A percentile compares a stretch with the other conserved stretches of the same genome.
Conservation (phyloP, 768 basidiomycete species). For the Dioszegia aurantiaca region DNA sequence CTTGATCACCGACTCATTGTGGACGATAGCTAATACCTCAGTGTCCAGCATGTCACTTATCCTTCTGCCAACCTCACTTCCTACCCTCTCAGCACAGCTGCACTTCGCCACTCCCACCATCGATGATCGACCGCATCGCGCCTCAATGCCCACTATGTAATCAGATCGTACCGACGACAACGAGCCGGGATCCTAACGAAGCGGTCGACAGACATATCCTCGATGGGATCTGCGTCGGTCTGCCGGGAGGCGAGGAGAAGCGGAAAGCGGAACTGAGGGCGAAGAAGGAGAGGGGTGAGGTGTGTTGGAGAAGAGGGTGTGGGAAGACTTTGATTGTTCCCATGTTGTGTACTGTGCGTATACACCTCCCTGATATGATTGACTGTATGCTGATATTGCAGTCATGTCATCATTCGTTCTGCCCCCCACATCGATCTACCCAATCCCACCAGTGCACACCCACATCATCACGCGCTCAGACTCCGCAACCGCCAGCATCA, state of each 20-base stretch:
- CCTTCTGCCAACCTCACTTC: slow-evolving; percentile 51
- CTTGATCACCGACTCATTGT: not conserved
- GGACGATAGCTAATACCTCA: slow-evolving; percentile 16
- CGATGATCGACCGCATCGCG: slow-evolving; percentile 45
- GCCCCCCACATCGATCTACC: slow-evolving; percentile 48
- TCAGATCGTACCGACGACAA: slow-evolving; percentile 31
- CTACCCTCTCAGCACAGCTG: slow-evolving; percentile 47
- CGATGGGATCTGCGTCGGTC: slow-evolving; percentile 36
- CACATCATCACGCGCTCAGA: slow-evolving; percentile 15
- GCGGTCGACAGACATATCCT: slow-evolving; percentile 45
- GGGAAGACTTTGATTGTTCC: slow-evolving; percentile 45
- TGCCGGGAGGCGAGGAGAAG: slow-evolving; percentile 41
- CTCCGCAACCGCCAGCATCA: slow-evolving; percentile 23
- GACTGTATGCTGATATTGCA: not conserved
- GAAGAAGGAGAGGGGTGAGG: slow-evolving; percentile 45
- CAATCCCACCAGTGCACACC: slow-evolving; percentile 41
- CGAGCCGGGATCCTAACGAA: slow-evolving; percentile 36
- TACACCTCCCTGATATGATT: not conserved
- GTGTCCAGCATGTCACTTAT: slow-evolving; percentile 50
- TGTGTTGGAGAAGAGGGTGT: slow-evolving; percentile 49
- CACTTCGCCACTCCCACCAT: slow-evolving; percentile 39
- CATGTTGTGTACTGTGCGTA: slow-evolving; percentile 50
- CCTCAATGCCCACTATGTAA: slow-evolving; percentile 50
- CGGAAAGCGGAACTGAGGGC: slow-evolving; percentile 38
- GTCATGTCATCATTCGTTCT: slow-evolving; percentile 33